These are phyloP conservation scores for Capsicum rhomboideum DNA, from an alignment of 257 asterid species.

Conservation along the genomic window DNA sequence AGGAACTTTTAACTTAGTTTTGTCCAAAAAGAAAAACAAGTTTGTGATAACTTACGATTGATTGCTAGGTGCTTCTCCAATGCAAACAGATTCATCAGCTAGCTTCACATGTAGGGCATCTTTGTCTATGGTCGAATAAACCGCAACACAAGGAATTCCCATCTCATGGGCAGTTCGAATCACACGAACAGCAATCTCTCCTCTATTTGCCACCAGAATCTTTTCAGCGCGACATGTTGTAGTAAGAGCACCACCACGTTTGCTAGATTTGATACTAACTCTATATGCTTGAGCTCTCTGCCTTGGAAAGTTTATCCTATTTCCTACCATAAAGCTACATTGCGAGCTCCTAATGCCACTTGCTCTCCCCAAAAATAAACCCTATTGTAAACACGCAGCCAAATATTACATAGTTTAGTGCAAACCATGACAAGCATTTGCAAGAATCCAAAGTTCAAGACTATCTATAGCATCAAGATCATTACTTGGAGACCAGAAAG, in stretches of 20 bases:
- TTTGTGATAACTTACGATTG: slow-evolving; percentile 68
- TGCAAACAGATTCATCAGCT: slow-evolving; percentile 98
- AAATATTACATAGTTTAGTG: not conserved
- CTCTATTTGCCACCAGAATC: slow-evolving; percentile 93
- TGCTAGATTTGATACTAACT: slow-evolving; percentile 37
- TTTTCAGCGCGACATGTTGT: slow-evolving; percentile 61
- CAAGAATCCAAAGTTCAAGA: not conserved
- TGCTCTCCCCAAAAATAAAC: slow-evolving; percentile 50
- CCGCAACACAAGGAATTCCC: slow-evolving; percentile 99
- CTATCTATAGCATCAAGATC: not conserved
- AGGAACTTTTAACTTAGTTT: not conserved
- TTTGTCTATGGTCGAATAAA: slow-evolving; percentile 90
- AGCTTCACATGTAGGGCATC: slow-evolving; percentile 97
- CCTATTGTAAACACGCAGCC: slow-evolving; percentile 26
- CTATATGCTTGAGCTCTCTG: slow-evolving; percentile 43
- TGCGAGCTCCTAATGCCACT: slow-evolving; percentile 62
- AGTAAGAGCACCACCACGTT: slow-evolving; percentile 62
- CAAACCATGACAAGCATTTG: no score
- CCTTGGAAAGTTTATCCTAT: slow-evolving; percentile 44
- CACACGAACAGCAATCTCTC: slow-evolving; percentile 98
- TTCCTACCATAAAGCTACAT: slow-evolving; percentile 73
- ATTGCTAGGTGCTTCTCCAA: slow-evolving; percentile 98
- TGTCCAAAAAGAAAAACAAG: not conserved
- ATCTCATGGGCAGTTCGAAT: slow-evolving; percentile 97
- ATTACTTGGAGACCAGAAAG: not conserved